Evolutionary conservation across 1,284 basidiomycete species (phyloP).

Genomic region (Schizophyllum amplum): DNA sequence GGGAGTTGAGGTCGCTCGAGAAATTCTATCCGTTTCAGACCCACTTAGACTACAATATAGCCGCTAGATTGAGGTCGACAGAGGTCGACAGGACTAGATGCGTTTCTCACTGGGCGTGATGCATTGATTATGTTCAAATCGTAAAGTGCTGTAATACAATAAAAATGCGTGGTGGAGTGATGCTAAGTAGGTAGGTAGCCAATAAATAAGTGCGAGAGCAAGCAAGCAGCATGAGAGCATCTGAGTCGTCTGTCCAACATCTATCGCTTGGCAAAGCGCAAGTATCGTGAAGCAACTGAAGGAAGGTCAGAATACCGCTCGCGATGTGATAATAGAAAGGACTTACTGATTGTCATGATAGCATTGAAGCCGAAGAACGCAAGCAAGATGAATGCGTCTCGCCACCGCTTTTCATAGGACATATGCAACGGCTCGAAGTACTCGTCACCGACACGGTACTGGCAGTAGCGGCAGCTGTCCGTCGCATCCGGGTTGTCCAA

Average conservation of each 20-base stretch:
- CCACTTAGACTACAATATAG: no score
- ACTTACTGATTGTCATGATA: not conserved
- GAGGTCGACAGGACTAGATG: no score
- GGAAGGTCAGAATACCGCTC: constrained; percentile 63
- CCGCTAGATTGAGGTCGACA: no score
- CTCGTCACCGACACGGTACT: constrained; percentile 61
- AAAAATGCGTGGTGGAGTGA: no score
- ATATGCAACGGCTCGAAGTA: constrained; percentile 70
- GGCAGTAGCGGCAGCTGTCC: constrained; percentile 63
- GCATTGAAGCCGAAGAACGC: constrained; percentile 43
- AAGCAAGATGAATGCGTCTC: constrained; percentile 69
- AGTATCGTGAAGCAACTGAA: constrained; percentile 62
- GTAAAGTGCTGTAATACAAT: no score
- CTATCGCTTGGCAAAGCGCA: constrained; percentile 62
- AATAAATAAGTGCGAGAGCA: constrained; percentile 5
- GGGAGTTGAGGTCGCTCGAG: no score
- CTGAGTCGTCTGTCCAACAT: constrained; percentile 3
- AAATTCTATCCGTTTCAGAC: no score
- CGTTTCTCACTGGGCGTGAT: no score
- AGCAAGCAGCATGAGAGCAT: constrained; percentile 14
- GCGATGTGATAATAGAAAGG: constrained; percentile 2
- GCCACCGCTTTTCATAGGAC: constrained; percentile 55
- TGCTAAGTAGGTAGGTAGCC: not conserved
- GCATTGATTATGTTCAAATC: no score
- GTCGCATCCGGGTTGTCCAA: constrained; percentile 65